Conservation (phyloP, 371 early-diverging fungal species). For the Thermomucor indicae-seudaticae region DNA sequence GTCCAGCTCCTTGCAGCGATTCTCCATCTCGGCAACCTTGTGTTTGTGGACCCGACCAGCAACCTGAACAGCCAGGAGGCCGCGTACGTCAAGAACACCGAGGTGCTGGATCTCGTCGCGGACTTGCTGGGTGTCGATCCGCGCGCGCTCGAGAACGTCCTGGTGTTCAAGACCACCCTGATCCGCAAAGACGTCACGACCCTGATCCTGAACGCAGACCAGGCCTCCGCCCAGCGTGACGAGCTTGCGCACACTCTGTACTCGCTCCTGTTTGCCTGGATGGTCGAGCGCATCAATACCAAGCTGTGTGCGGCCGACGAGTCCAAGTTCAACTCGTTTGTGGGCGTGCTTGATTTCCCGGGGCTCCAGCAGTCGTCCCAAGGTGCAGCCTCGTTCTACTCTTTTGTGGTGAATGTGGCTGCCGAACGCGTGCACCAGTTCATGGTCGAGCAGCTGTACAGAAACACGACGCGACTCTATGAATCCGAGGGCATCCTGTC, state of each 20-base stretch:
- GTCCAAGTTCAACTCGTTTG: constrained; percentile 62
- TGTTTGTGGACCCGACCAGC: constrained; percentile 64
- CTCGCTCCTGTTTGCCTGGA: constrained; percentile 79
- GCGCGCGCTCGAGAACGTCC: constrained; percentile 72
- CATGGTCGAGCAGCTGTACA: constrained; percentile 1
- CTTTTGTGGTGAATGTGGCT: constrained; percentile 76
- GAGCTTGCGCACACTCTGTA: constrained; percentile 75
- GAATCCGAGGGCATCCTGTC: constrained; percentile 41
- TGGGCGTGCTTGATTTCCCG: constrained; percentile 70
- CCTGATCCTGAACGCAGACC: constrained; percentile 75
- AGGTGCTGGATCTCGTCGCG: constrained; percentile 78
- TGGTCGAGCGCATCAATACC: constrained; percentile 85
- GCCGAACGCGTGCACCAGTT: constrained; percentile 75
- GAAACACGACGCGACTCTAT: not conserved
- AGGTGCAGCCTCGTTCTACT: constrained; percentile 58
- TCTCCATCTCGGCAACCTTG: constrained; percentile 86
- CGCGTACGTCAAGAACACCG: constrained; percentile 69
- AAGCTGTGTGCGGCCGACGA: constrained; percentile 65
- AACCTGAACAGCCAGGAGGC: constrained; percentile 55
- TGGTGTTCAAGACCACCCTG: constrained; percentile 83
- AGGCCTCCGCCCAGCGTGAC: constrained; percentile 77
- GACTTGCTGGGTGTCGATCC: constrained; percentile 84
- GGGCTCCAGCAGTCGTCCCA: constrained; percentile 29
- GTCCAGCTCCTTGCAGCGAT: constrained; percentile 87
- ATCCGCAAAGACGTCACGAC: constrained; percentile 84